Percentiles rank a stretch among this genome's conserved stretches.
These are phyloP conservation scores for Vaccinium myrtillus DNA, from an alignment of 148 eudicot species.

Conservation along the genomic window DNA sequence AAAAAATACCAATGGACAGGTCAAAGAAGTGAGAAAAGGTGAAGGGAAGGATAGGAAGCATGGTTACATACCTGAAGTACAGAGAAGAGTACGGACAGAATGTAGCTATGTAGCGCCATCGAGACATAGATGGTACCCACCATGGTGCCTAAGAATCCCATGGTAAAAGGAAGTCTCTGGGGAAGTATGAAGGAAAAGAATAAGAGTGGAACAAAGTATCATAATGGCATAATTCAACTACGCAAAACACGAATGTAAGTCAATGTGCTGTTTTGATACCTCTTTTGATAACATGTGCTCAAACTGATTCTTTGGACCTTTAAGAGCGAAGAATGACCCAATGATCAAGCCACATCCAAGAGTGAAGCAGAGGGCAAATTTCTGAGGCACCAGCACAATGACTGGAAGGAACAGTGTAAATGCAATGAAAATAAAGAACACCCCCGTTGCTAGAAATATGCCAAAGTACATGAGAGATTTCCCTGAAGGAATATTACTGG, in stretches of 20 bases:
- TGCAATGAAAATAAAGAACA: conserved; percentile 89
- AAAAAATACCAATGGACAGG: background rate
- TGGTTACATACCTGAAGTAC: conserved; percentile 69
- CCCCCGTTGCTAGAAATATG: conserved; percentile 80
- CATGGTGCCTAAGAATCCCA: conserved; percentile 89
- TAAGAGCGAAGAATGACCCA: conserved; percentile 90
- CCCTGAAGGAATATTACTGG: conserved; percentile 88
- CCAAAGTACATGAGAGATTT: conserved; percentile 94
- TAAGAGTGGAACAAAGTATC: conserved; percentile 8
- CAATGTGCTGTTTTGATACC: conserved; percentile 35
- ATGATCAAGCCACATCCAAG: conserved; percentile 84
- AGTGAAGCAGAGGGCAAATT: conserved; percentile 94
- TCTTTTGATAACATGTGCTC: conserved; percentile 87
- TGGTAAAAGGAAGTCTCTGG: conserved; percentile 97
- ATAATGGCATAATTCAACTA: background rate
- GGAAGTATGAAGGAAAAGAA: conserved; percentile 10
- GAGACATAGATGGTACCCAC: conserved; percentile 92
- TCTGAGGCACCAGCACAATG: conserved; percentile 93
- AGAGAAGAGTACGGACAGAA: conserved; percentile 85
- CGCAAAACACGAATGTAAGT: background rate
- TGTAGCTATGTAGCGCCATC: conserved; percentile 97
- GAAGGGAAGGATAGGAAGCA: conserved; percentile 5
- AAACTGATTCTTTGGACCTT: conserved; percentile 88
- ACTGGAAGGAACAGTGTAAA: conserved; percentile 96
- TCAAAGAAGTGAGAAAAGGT: background rate